Evolutionary conservation across 2,329 filamentous ascomycete genomes (phyloP).

Genomic region (Rasamsonia emersonii): DNA sequence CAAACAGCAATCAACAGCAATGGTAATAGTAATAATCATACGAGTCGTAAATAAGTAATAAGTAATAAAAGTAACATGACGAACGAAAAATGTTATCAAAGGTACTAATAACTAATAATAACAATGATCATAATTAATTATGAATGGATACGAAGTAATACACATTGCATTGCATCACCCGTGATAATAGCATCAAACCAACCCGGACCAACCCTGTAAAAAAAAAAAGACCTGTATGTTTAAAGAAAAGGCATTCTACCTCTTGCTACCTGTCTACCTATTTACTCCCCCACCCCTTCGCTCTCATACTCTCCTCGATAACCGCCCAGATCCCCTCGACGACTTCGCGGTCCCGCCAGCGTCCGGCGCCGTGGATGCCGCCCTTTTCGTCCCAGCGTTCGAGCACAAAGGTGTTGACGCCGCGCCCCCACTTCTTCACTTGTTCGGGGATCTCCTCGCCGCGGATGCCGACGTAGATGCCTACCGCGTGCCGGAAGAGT

Average conservation of each 20-base stretch:
- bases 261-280: no score
- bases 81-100: no score
- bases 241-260: conserved; percentile 9
- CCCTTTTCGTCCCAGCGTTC: conserved; percentile 64
- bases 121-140: no score
- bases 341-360: conserved; percentile 85
- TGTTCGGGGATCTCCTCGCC: conserved; percentile 71
- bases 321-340: conserved; percentile 87
- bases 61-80: no score
- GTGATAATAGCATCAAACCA: conserved; percentile 2
- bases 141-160: no score
- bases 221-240: conserved; percentile 17
- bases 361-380: conserved; percentile 24
- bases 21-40: no score
- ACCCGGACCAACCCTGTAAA: conserved; percentile 9
- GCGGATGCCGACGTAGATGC: conserved; percentile 85
- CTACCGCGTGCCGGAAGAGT: conserved; percentile 79
- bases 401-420: conserved; percentile 69
- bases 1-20: no score
- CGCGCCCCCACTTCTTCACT: conserved; percentile 76
- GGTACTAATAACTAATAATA: no score
- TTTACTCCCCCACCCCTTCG: conserved; percentile 59
- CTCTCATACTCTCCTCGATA: conserved; percentile 80
- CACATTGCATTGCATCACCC: no score
- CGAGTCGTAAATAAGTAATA: no score